Conservation (phyloP, 305 asterid genomes). For the Striga hermonthica region DNA sequence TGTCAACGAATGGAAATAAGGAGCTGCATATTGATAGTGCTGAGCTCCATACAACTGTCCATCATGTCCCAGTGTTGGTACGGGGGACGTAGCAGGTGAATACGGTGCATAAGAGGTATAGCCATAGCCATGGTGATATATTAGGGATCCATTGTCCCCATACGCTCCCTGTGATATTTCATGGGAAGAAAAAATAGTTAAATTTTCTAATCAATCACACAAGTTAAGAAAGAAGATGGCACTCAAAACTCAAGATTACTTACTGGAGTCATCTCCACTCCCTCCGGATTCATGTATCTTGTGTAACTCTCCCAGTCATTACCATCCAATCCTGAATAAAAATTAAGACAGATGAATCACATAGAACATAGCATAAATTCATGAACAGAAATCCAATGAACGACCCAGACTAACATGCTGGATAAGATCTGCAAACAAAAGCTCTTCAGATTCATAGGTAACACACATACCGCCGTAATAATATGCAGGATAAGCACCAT, state of each 20-base stretch:
- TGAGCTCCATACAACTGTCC: slow-evolving; percentile 72
- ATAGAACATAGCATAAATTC: not conserved
- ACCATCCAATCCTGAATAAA: slow-evolving; percentile 36
- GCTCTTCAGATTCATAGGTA: not conserved
- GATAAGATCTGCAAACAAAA: not conserved
- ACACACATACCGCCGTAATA: slow-evolving; percentile 45
- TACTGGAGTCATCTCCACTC: slow-evolving; percentile 54
- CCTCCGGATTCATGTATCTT: slow-evolving; percentile 50
- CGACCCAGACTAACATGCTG: not conserved
- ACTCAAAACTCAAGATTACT: slow-evolving; percentile 24
- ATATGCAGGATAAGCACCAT: slow-evolving; percentile 45
- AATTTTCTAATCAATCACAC: not conserved
- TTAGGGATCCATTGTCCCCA: slow-evolving; percentile 57
- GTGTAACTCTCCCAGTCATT: slow-evolving; percentile 62
- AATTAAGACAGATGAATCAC: not conserved
- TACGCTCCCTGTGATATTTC: slow-evolving; percentile 47
- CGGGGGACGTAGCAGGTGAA: slow-evolving; percentile 61
- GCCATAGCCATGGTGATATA: slow-evolving; percentile 62
- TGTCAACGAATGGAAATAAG: slow-evolving; percentile 50
- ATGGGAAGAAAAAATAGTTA: not conserved
- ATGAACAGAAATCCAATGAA: too few relatives aligned
- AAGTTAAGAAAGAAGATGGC: not conserved
- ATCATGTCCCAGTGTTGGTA: slow-evolving; percentile 61
- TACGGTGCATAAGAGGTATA: slow-evolving; percentile 60
- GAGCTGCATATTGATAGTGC: slow-evolving; percentile 68